Conservation (phyloP, 768 basidiomycete genomes). For the Hypholoma fasciculare region DNA sequence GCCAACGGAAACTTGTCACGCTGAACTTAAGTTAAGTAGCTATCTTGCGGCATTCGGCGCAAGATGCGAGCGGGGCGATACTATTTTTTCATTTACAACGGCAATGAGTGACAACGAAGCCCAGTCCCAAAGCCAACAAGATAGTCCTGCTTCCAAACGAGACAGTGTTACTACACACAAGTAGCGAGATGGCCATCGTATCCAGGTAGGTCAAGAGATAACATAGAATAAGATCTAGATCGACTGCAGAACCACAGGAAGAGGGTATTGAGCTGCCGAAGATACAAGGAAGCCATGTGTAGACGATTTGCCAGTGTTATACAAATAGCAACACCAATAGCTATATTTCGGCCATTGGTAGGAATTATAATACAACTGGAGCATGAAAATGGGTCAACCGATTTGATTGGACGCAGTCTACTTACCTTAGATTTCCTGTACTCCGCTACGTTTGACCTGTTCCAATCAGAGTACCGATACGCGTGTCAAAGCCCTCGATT, state of each 20-base stretch:
- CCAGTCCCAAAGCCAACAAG: background rate
- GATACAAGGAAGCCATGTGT: no score
- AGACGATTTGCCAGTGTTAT: no score
- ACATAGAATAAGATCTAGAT: background rate
- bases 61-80: background rate
- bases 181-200: background rate
- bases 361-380: no score
- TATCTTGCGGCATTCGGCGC: no score
- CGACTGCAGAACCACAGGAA: background rate
- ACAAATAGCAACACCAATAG: no score
- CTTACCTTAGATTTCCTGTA: background rate
- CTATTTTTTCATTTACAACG: background rate
- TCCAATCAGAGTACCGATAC: slow-evolving; percentile 63
- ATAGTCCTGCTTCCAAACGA: background rate
- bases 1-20: no score
- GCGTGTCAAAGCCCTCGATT: slow-evolving; percentile 82
- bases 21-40: no score
- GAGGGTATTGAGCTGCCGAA: background rate
- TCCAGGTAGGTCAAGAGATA: background rate
- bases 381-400: no score
- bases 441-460: slow-evolving; percentile 29
- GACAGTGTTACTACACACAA: background rate
- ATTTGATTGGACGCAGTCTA: no score
- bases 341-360: no score
- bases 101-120: background rate